Evolutionary conservation across 2,329 filamentous ascomycete genomes (phyloP), one percentile per base, ranked within the genome.

Genomic region (Trichophyton equinum): DNA sequence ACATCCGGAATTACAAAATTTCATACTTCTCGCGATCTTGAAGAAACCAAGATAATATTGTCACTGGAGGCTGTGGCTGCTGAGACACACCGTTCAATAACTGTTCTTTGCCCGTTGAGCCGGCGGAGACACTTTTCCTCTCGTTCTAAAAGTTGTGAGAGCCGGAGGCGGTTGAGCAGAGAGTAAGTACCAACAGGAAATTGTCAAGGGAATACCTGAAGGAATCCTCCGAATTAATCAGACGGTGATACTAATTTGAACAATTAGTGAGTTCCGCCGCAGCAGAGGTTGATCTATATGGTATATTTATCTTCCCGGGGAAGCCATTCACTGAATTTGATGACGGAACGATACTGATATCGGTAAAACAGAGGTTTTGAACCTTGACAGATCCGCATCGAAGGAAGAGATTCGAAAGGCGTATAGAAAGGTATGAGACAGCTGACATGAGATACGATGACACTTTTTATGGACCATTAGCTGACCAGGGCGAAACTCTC

Each of bases 341-440:
- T 30, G 6, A 30, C 6, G 20, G 13, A 27, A n/a, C 3, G 13
- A 36, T 55, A 9, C 51, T 55, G 18, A 55, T 55, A 20, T 27
- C 27, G 20, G n/a, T n/a, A n/a, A 36, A 36, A 44, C 13, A 95
- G 91, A 86, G 77, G 80, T 96, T 68, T 84, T 97, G 64, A 87
- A 84, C 62, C 82, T 97, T 68, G 79, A 85, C 59, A 87, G 81
- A 72, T 78, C 78, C 64, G 88, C 91, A 59, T 85, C 80, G 64
- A 86, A 87, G 69, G 83, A 87, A 61, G 88, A 96, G 69, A 88
- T 97, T 76, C 95, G 94, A 75, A 96, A 96, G 77, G 91, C 91
- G 64, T 96, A 96, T 77, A 88, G 92, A 77, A 96, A 95, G 83
- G 91, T 91, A 68, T 68, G 77, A 71, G 64, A 15, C 1, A 49